Conservation (phyloP, 257 asterid species). For the Penstemon eatonii region DNA sequence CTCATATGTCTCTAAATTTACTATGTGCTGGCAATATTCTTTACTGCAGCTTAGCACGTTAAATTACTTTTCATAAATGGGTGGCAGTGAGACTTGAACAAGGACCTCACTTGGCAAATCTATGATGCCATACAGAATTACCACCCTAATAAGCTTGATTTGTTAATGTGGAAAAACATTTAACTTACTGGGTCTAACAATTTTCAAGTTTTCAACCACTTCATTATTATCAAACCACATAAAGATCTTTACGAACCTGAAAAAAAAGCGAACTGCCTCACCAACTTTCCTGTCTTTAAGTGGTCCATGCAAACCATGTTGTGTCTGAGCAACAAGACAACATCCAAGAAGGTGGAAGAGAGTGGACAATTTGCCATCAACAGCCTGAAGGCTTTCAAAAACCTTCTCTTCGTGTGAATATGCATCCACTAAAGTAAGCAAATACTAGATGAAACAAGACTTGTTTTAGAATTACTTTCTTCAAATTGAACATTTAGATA, state of each 20-base stretch:
- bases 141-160: neutral
- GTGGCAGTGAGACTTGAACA: neutral
- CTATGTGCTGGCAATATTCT: too few relatives aligned
- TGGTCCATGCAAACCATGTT: constrained; percentile 52
- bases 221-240: constrained; percentile 5
- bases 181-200: neutral
- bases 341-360: constrained; percentile 91
- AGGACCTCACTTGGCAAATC: too few relatives aligned
- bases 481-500: constrained; percentile 19
- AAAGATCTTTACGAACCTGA: constrained; percentile 51
- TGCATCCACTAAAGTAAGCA: constrained; percentile 77
- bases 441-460: constrained; percentile 49
- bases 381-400: constrained; percentile 71
- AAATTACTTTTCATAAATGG: neutral
- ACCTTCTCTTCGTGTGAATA: constrained; percentile 73
- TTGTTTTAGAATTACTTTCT: constrained; percentile 36
- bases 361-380: constrained; percentile 57
- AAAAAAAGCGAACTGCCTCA: constrained; percentile 86
- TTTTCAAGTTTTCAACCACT: neutral
- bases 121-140: neutral
- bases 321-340: constrained; percentile 82
- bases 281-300: constrained; percentile 64
- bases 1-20: too few relatives aligned
- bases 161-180: neutral
- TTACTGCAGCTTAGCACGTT: too few relatives aligned